Conservation (phyloP, 2,329 filamentous ascomycete genomes). For the Sporothrix pseudoabietina region DNA sequence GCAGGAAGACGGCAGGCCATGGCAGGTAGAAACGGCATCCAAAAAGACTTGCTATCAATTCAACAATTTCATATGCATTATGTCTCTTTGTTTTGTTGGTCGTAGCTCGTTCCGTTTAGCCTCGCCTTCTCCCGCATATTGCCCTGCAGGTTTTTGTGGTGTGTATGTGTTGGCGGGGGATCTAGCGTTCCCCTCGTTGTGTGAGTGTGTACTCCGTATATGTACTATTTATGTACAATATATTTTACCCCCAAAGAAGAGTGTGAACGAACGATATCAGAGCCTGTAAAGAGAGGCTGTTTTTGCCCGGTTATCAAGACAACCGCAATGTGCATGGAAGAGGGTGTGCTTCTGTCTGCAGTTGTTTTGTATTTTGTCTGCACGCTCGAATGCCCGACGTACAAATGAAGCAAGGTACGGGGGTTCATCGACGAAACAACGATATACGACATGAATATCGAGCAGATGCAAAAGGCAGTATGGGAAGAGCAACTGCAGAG, state of each 20-base stretch:
- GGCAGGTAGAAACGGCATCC: background rate
- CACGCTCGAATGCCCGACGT: slow-evolving; percentile 12
- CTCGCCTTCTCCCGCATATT: slow-evolving; percentile 26
- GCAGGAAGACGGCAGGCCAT: background rate
- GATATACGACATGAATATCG: background rate
- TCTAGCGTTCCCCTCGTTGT: background rate
- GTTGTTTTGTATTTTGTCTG: slow-evolving; percentile 4
- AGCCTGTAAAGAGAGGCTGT: background rate
- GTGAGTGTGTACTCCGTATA: background rate
- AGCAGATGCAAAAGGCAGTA: background rate
- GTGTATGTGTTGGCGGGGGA: slow-evolving; percentile 1
- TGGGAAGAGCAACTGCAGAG: background rate
- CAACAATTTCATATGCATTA: background rate
- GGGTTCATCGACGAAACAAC: background rate
- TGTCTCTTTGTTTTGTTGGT: background rate
- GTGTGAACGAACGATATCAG: background rate
- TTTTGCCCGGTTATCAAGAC: slow-evolving; percentile 11
- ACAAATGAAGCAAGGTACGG: slow-evolving; percentile 21
- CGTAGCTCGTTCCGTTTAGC: slow-evolving; percentile 18
- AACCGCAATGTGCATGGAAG: background rate
- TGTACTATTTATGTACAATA: background rate
- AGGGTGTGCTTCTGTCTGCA: background rate
- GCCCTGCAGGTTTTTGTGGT: slow-evolving; percentile 7
- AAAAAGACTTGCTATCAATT: background rate
- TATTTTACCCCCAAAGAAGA: background rate